Evolutionary conservation across 129 eudicot species (phyloP).

Genomic region (Tagetes patula): DNA sequence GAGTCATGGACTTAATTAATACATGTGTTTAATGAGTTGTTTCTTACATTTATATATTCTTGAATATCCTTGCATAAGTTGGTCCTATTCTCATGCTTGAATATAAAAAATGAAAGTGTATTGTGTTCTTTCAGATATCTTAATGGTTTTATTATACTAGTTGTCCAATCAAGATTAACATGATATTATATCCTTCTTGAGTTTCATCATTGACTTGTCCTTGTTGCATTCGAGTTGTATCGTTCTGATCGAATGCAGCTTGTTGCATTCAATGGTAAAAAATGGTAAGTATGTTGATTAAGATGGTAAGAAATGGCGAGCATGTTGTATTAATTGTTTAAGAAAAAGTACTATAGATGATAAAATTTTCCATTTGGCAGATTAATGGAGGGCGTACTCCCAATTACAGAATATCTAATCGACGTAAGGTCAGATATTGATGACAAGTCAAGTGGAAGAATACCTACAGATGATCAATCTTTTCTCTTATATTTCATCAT

Average conservation of each 20-base stretch:
- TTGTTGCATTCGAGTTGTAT: not conserved
- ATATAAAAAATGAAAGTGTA: not conserved
- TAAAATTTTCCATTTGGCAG: conserved; percentile 20
- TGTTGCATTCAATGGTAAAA: not conserved
- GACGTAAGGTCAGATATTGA: conserved; percentile 46
- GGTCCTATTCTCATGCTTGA: not conserved
- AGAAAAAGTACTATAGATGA: not conserved
- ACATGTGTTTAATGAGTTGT: not conserved
- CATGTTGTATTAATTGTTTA: not conserved
- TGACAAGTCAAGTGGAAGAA: conserved; percentile 30
- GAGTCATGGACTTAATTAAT: not conserved
- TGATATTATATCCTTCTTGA: not conserved
- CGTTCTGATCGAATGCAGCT: too few relatives aligned
- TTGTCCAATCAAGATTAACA: not conserved
- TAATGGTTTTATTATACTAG: not conserved
- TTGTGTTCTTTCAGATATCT: not conserved
- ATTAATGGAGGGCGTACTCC: conserved; percentile 38
- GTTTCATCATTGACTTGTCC: not conserved
- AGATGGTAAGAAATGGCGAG: not conserved
- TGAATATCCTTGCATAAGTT: not conserved
- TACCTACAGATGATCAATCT: conserved; percentile 56
- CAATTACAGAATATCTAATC: conserved; percentile 38
- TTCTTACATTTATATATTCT: not conserved
- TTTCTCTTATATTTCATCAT: conserved; percentile 75
- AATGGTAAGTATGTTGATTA: not conserved